A percentile compares a stretch with the other conserved stretches of the same genome.
Evolutionary conservation across 2,329 filamentous ascomycete species (phyloP).

Genomic region (Aspergillus pseudoglaucus): DNA sequence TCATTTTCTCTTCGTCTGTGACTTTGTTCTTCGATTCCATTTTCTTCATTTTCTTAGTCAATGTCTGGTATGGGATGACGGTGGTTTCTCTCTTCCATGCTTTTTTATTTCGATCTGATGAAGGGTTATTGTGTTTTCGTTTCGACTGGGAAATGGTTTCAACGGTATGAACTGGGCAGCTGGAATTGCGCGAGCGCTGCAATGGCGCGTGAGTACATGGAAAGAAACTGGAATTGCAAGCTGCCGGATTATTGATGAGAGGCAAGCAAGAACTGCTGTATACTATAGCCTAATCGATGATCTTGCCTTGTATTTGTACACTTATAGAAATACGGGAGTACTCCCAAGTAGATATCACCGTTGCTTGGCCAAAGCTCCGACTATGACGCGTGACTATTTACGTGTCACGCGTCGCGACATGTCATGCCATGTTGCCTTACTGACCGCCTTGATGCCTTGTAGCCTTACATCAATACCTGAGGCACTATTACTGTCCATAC

Average conservation of each 20-base stretch:
- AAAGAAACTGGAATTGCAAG: conserved; percentile 13
- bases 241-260: conserved; percentile 10
- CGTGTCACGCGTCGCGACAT: conserved; percentile 5
- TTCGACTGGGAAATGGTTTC: conserved; percentile 23
- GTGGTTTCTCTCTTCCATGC: conserved; percentile 22
- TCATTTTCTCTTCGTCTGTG: conserved; percentile 17
- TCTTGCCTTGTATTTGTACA: conserved; percentile 6
- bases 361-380: conserved; percentile 14
- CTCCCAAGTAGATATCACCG: neutral
- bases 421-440: neutral
- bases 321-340: neutral
- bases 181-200: conserved; percentile 10
- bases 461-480: conserved; percentile 8
- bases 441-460: neutral
- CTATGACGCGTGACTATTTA: conserved; percentile 19
- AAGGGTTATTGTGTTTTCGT: conserved; percentile 14
- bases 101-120: conserved; percentile 19
- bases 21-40: conserved; percentile 22
- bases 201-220: neutral
- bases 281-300: conserved; percentile 21
- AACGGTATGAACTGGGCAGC: conserved; percentile 18
- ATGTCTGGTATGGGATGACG: conserved; percentile 26
- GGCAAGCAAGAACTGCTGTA: conserved; percentile 20
- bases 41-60: conserved; percentile 21
- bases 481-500: neutral